Evolutionary conservation across 352 stramenopile species (phyloP), one percentile per base, ranked within the genome.

Genomic region (Phytophthora europaea): DNA sequence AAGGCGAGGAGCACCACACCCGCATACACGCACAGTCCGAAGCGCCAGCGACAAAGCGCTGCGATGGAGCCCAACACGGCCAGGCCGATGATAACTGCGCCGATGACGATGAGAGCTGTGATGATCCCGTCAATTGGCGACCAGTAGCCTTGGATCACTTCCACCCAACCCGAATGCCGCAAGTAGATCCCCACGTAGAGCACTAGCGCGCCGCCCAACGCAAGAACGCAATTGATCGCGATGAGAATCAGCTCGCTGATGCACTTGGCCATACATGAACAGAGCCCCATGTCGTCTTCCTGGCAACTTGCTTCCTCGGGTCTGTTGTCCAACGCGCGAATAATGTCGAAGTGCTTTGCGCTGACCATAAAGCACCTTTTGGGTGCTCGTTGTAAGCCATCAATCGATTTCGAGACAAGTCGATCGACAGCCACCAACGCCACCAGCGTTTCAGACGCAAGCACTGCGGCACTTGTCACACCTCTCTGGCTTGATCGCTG

Each of bases 91-190:
- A 91, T 80, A 13, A 90, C 64, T 36, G 55, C 67, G 40, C 85
- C 87, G 28, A 92, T 68, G 59, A 86, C 61, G 52, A 89, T 80
- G 31, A 93, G 66, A 22, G 73, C 79, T 26, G 75, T 88, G 56
- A 90, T 53, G 22, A 94, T 73, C 18, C 40, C 54, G 61, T 86
- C 34, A 12, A 83, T 80, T 31, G 75, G 74, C 64, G 74, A 80
- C 82, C 82, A 90, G 64, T 92, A 86, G 31, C 79, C 67, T 53
- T 84, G 55, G 45, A 92, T 75, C 28, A 94, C 80, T n/a, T 88
- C 80, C n/a, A 90, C 61, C 86, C 84, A 92, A 36, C 75, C 80
- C 15, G 78, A 80, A 40, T 84, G 50, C 20, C 76, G 76, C 23
- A 90, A 61, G 55, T 82, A 78, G 52, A 88, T 61, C 12, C 78